phyloP scores from a whole-genome alignment of 1,284 basidiomycete species.

The Pulveroboletus ridleyi region DNA sequence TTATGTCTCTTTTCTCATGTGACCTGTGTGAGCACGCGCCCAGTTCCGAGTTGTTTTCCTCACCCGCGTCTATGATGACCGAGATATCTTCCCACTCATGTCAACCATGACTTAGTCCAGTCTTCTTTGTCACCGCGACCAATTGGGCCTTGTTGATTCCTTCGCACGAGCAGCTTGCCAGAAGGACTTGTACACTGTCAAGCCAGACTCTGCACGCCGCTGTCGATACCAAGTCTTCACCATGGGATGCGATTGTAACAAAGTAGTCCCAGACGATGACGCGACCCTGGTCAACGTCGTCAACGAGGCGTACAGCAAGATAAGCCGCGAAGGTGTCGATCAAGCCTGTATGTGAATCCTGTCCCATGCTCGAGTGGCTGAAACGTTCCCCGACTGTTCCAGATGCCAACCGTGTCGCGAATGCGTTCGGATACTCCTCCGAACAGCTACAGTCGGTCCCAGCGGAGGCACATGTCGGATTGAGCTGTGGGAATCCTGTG shows the following conservation, averaged over 20 bases:
- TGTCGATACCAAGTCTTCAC: background rate
- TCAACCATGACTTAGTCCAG: too few species aligned
- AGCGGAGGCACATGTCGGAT: slow-evolving; percentile 48
- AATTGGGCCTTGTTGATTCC: too few species aligned
- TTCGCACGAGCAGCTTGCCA: too few species aligned
- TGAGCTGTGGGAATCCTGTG: slow-evolving; percentile 58
- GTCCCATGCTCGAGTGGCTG: too few species aligned
- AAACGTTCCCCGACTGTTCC: background rate
- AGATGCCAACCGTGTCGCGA: slow-evolving; percentile 41
- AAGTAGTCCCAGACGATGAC: slow-evolving; percentile 12
- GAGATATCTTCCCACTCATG: too few species aligned
- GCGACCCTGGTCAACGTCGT: slow-evolving; percentile 22
- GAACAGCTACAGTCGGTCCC: slow-evolving; percentile 50
- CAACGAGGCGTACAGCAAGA: slow-evolving; percentile 30
- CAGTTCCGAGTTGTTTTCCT: too few species aligned
- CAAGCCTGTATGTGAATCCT: slow-evolving; percentile 22
- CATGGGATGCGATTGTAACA: slow-evolving; percentile 20
- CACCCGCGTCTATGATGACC: too few species aligned
- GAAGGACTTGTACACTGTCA: too few species aligned
- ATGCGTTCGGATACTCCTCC: slow-evolving; percentile 51
- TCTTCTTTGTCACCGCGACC: too few species aligned
- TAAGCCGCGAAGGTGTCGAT: slow-evolving; percentile 23
- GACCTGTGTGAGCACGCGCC: too few species aligned
- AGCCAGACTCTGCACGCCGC: too few species aligned
- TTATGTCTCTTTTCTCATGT: too few species aligned